Evolutionary conservation across 2,329 filamentous ascomycete species (phyloP).

Genomic region (Venturia aucupariae): DNA sequence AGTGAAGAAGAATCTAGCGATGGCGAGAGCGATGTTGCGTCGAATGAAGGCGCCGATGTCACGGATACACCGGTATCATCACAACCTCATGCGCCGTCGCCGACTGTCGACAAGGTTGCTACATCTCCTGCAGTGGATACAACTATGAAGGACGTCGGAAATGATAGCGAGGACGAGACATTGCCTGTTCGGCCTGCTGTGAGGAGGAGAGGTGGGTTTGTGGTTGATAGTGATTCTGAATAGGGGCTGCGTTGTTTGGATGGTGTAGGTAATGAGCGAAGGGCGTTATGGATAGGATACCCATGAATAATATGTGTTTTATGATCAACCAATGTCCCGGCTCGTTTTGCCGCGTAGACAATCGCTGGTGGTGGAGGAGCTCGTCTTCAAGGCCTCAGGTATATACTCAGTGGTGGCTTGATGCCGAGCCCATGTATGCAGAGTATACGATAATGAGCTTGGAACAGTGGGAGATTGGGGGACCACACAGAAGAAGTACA

Average conservation of each 20-base stretch:
- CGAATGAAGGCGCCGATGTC: slow-evolving; percentile 24
- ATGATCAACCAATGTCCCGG: background rate
- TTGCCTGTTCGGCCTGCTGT: slow-evolving; percentile 26
- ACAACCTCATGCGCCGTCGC: slow-evolving; percentile 18
- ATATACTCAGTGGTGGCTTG: no score
- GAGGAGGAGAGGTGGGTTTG: slow-evolving; percentile 33
- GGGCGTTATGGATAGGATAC: slow-evolving; percentile 5
- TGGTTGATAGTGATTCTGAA: slow-evolving; percentile 33
- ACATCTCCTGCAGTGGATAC: background rate
- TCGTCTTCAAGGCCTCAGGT: no score
- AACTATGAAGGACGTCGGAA: slow-evolving; percentile 18
- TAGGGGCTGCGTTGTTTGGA: background rate
- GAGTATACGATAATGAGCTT: no score
- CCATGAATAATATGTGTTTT: background rate
- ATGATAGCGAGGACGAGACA: slow-evolving; percentile 30
- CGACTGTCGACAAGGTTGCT: background rate
- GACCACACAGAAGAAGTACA: no score
- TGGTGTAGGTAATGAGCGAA: background rate
- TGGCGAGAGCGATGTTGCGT: slow-evolving; percentile 21
- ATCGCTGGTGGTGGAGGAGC: background rate
- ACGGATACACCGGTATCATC: slow-evolving; percentile 34
- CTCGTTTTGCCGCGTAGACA: background rate
- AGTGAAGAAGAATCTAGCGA: slow-evolving; percentile 11
- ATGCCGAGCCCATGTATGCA: no score
- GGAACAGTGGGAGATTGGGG: no score